These are phyloP conservation scores for Colletotrichum musae DNA, from an alignment of 2,329 filamentous ascomycete genomes.

Conservation along the genomic window DNA sequence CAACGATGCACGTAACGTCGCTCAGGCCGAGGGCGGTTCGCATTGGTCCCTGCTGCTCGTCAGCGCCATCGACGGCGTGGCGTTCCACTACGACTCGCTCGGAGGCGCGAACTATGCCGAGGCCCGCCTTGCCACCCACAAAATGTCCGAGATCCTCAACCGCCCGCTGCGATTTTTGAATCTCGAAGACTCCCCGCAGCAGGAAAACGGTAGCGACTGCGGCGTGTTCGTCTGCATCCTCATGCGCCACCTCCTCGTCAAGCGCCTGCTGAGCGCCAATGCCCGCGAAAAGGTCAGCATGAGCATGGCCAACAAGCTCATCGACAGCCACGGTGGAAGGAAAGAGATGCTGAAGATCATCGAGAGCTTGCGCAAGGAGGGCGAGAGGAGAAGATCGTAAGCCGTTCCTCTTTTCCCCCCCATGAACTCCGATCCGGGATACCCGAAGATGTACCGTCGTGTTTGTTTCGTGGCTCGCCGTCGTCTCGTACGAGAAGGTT, in stretches of 20 bases:
- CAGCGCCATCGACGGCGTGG: constrained; percentile 87
- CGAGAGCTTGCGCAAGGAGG: constrained; percentile 88
- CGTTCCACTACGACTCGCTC: constrained; percentile 97
- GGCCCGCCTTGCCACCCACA: constrained; percentile 77
- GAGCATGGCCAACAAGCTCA: constrained; percentile 88
- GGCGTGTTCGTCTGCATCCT: constrained; percentile 96
- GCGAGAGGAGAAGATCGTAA: constrained; percentile 85
- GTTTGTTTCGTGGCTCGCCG: neutral
- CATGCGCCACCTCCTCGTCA: constrained; percentile 94
- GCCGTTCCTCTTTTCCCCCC: constrained; percentile 51
- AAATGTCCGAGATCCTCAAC: constrained; percentile 78
- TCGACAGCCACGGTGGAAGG: constrained; percentile 84
- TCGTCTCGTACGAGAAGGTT: constrained; percentile 12
- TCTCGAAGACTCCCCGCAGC: constrained; percentile 88
- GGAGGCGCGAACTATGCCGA: constrained; percentile 81
- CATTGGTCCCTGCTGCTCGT: constrained; percentile 97
- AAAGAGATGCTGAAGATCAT: constrained; percentile 95
- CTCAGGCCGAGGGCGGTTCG: constrained; percentile 86
- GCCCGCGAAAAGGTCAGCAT: constrained; percentile 91
- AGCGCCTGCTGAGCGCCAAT: constrained; percentile 83
- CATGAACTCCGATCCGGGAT: neutral
- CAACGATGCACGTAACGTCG: constrained; percentile 86
- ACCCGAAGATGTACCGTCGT: constrained; percentile 1
- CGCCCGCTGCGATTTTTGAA: constrained; percentile 82
- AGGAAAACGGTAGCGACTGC: constrained; percentile 93